Conservation (phyloP, 345 rosid species). For the Boechera divaricarpa region DNA sequence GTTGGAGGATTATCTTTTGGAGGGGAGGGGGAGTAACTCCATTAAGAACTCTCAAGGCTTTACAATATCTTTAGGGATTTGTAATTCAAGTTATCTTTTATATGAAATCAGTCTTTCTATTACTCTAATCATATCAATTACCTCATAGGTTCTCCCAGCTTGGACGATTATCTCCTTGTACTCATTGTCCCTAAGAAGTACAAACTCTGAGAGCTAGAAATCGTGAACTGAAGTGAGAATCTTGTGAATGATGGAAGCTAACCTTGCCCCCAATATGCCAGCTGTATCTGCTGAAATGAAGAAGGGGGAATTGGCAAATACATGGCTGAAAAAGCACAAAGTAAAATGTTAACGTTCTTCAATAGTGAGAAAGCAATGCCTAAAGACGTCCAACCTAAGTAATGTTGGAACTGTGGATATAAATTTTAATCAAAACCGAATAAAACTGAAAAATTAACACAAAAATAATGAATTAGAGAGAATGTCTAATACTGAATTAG, state of each 20-base stretch:
- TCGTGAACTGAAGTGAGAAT: slow-evolving; percentile 24
- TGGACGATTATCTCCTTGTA: slow-evolving; percentile 79
- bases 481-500: slow-evolving; percentile 1
- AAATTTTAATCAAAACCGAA: not conserved
- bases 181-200: slow-evolving; percentile 66
- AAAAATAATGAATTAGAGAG: not conserved
- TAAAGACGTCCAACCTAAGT: slow-evolving; percentile 23
- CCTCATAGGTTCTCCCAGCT: slow-evolving; percentile 89
- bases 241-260: slow-evolving; percentile 42
- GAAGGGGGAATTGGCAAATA: slow-evolving; percentile 91
- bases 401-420: not conserved
- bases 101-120: too few species aligned
- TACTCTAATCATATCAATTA: slow-evolving; percentile 22
- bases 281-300: slow-evolving; percentile 88
- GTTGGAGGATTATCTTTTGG: too few species aligned
- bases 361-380: slow-evolving; percentile 32
- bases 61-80: too few species aligned
- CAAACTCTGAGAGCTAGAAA: slow-evolving; percentile 32
- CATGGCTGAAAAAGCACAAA: slow-evolving; percentile 61
- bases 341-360: slow-evolving; percentile 15
- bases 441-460: not conserved
- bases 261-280: slow-evolving; percentile 70
- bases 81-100: too few species aligned
- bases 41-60: too few species aligned
- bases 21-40: too few species aligned